Evolutionary conservation across 2,329 filamentous ascomycete genomes (phyloP).

Genomic region (Sphaerulina musiva): DNA sequence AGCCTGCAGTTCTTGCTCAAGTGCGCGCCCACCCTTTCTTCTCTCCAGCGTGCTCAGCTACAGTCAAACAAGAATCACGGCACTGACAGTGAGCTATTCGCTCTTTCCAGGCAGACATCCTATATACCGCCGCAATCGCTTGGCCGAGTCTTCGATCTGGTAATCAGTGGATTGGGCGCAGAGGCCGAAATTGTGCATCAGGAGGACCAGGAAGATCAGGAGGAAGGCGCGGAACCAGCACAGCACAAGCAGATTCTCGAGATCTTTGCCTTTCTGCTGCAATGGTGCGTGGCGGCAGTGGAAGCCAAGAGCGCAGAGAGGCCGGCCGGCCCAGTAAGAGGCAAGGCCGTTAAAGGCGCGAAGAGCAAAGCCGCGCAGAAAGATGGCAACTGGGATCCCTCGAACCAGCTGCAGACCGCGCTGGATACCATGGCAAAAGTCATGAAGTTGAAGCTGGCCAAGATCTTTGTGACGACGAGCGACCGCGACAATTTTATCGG

Average conservation of each 20-base stretch:
- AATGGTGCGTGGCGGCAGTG: constrained; percentile 92
- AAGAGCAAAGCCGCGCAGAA: constrained; percentile 61
- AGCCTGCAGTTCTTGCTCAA: constrained; percentile 94
- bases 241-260: constrained; percentile 90
- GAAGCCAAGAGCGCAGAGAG: constrained; percentile 86
- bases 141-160: constrained; percentile 83
- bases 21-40: constrained; percentile 61
- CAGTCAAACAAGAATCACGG: constrained; percentile 33
- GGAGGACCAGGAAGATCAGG: constrained; percentile 79
- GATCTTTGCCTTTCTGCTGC: constrained; percentile 85
- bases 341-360: constrained; percentile 65
- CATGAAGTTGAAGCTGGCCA: constrained; percentile 81
- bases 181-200: constrained; percentile 80
- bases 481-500: constrained; percentile 93
- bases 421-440: constrained; percentile 95
- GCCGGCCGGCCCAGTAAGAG: constrained; percentile 63
- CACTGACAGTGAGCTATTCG: constrained; percentile 57
- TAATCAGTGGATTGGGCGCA: constrained; percentile 65
- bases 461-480: constrained; percentile 92
- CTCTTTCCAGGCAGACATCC: constrained; percentile 66
- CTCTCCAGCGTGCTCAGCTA: constrained; percentile 27
- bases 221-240: constrained; percentile 35
- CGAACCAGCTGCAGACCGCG: constrained; percentile 76
- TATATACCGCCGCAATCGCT: constrained; percentile 73
- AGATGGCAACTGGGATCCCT: constrained; percentile 81